Evolutionary conservation across 2,329 filamentous ascomycete genomes (phyloP).

Genomic region (Cladosporium sp.): DNA sequence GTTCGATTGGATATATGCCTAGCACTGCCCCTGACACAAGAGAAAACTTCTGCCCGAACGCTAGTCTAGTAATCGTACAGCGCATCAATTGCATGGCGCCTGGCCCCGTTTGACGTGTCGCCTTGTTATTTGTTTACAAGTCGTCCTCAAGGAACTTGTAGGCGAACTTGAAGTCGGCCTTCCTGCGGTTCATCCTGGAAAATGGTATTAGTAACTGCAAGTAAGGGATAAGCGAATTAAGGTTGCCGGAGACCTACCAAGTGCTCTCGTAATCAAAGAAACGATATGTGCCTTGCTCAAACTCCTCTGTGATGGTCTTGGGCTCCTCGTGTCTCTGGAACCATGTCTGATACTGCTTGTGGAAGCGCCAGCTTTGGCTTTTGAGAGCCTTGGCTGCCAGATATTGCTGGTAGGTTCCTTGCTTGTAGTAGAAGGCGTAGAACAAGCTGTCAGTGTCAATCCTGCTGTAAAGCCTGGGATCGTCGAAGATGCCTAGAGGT

Average conservation of each 20-base stretch:
- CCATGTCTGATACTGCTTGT: constrained; percentile 99
- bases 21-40: not conserved
- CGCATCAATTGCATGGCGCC: not conserved
- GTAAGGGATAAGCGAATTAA: not conserved
- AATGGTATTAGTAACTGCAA: not conserved
- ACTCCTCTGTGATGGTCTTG: constrained; percentile 98
- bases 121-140: constrained; percentile 50
- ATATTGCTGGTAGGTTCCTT: constrained; percentile 93
- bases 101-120: constrained; percentile 61
- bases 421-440: constrained; percentile 98
- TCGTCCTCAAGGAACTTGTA: constrained; percentile 98
- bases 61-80: constrained; percentile 18
- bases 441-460: constrained; percentile 97
- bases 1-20: constrained; percentile 10
- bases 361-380: constrained; percentile 97
- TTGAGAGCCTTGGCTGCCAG: constrained; percentile 95
- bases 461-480: constrained; percentile 79
- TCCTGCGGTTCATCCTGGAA: constrained; percentile 92
- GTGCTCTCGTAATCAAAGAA: constrained; percentile 99
- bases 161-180: constrained; percentile 96
- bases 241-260: constrained; percentile 63
- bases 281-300: constrained; percentile 96
- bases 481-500: constrained; percentile 86
- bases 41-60: not conserved
- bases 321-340: constrained; percentile 98